phyloP scores from a whole-genome alignment of 2,329 filamentous ascomycete species.

The Ophiognomonia clavigignenti-juglandacearum region DNA sequence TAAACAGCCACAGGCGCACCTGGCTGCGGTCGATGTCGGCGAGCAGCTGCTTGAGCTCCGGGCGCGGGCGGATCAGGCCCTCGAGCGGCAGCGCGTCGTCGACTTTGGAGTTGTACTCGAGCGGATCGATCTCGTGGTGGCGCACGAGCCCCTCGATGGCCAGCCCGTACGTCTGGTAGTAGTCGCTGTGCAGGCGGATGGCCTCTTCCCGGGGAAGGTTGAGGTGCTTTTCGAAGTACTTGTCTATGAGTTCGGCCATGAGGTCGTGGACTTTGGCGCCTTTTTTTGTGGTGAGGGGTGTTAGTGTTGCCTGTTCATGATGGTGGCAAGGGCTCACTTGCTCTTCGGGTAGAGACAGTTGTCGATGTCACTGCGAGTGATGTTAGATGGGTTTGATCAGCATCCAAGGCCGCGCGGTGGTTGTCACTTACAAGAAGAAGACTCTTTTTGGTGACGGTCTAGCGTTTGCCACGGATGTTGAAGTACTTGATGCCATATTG shows the following conservation, averaged over 20 bases:
- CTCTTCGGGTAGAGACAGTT: slow-evolving; percentile 94
- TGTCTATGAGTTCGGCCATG: slow-evolving; percentile 78
- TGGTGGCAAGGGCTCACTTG: slow-evolving; percentile 33
- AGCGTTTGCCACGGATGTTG: slow-evolving; percentile 1
- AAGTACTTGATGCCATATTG: slow-evolving; percentile 10
- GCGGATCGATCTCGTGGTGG: slow-evolving; percentile 89
- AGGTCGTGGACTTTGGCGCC: slow-evolving; percentile 78
- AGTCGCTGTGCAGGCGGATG: slow-evolving; percentile 79
- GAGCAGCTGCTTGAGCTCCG: slow-evolving; percentile 68
- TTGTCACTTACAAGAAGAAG: slow-evolving; percentile 38
- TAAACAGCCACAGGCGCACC: slow-evolving; percentile 89
- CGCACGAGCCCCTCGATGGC: slow-evolving; percentile 92
- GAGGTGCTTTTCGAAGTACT: slow-evolving; percentile 64
- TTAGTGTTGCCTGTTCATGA: slow-evolving; percentile 15
- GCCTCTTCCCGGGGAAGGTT: slow-evolving; percentile 72
- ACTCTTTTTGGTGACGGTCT: slow-evolving; percentile 25
- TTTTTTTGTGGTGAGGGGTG: slow-evolving; percentile 31
- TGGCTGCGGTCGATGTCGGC: slow-evolving; percentile 78
- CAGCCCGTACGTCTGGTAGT: slow-evolving; percentile 95
- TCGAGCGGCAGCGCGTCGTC: slow-evolving; percentile 92
- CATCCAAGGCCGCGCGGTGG: neutral
- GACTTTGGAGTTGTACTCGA: slow-evolving; percentile 91
- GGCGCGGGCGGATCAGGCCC: slow-evolving; percentile 73
- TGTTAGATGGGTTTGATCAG: slow-evolving; percentile 21
- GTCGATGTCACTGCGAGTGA: slow-evolving; percentile 86